Conservation (phyloP, 305 asterid genomes). For the Fraxinus nigra region DNA sequence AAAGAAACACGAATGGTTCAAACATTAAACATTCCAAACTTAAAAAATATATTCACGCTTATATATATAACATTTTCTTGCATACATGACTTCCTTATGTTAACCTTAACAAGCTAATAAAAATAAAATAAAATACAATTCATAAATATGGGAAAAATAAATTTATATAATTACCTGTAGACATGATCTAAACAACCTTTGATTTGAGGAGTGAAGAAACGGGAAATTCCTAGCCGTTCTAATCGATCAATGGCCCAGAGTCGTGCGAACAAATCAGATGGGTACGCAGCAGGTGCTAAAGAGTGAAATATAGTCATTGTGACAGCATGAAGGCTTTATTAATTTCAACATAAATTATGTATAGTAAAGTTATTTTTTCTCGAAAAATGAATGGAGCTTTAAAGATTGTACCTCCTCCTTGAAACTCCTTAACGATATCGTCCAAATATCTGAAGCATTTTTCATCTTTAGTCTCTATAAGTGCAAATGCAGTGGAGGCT, state of each 20-base stretch:
- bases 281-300: slow-evolving; percentile 34
- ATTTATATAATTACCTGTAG: slow-evolving; percentile 25
- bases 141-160: neutral
- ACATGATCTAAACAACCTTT: slow-evolving; percentile 34
- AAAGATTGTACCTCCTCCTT: slow-evolving; percentile 40
- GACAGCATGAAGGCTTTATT: neutral
- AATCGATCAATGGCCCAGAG: slow-evolving; percentile 45
- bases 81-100: too few relatives aligned
- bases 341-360: neutral
- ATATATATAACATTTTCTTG: too few relatives aligned
- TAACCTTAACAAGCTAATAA: neutral
- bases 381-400: neutral
- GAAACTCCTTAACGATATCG: slow-evolving; percentile 19
- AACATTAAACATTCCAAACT: too few relatives aligned
- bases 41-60: too few relatives aligned
- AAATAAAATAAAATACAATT: neutral
- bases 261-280: slow-evolving; percentile 39
- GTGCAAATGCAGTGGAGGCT: slow-evolving; percentile 39
- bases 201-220: slow-evolving; percentile 38
- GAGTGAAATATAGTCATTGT: neutral
- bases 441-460: slow-evolving; percentile 32
- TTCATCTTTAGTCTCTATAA: slow-evolving; percentile 34
- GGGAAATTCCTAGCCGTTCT: slow-evolving; percentile 50
- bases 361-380: neutral
- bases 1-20: too few relatives aligned